Percentiles rank a stretch among this genome's conserved stretches.
Evolutionary conservation across 139 green algal genomes (phyloP).

Genomic region (Chlamydomonas applanata): DNA sequence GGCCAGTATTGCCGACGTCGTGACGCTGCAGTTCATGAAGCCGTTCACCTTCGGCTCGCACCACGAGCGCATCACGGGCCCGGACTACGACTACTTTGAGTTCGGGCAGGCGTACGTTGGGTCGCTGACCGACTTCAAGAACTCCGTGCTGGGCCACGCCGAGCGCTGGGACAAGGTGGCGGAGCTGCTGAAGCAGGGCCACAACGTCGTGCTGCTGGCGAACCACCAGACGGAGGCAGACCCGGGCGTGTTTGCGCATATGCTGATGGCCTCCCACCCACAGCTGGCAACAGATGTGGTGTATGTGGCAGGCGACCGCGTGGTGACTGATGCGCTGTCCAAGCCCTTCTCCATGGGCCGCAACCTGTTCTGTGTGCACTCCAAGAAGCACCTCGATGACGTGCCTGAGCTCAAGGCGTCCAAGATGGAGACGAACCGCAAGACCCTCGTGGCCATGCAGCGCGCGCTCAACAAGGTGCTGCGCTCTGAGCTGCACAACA

Average conservation of each 20-base stretch:
- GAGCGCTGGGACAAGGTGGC: conserved; percentile 55
- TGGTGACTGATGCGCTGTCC: conserved; percentile 94
- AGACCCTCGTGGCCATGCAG: conserved; percentile 78
- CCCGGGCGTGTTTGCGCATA: conserved; percentile 92
- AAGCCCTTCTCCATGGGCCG: conserved; percentile 99
- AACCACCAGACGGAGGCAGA: conserved; percentile 99
- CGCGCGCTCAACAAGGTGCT: conserved; percentile 53
- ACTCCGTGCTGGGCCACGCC: conserved; percentile 73
- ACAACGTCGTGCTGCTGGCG: conserved; percentile 97
- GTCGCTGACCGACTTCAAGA: conserved; percentile 88
- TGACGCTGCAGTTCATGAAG: conserved; percentile 51
- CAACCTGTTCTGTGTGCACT: conserved; percentile 99
- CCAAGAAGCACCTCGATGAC: conserved; percentile 97
- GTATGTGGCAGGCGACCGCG: conserved; percentile 88
- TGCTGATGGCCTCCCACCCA: conserved; percentile 84
- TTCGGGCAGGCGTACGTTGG: conserved; percentile 94
- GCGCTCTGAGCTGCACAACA: conserved; percentile 31
- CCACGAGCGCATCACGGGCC: conserved; percentile 83
- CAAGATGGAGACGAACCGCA: conserved; percentile 89
- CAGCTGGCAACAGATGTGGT: conserved; percentile 77
- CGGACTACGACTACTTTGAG: conserved; percentile 89
- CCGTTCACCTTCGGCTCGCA: conserved; percentile 90
- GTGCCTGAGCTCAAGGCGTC: conserved; percentile 76
- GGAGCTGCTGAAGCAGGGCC: conserved; percentile 57
- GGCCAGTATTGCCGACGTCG: conserved; percentile 51